A percentile compares a stretch with the other conserved stretches of the same genome.
Conservation (phyloP, 1,284 basidiomycete genomes). For the Salmacisia buchloeana region DNA sequence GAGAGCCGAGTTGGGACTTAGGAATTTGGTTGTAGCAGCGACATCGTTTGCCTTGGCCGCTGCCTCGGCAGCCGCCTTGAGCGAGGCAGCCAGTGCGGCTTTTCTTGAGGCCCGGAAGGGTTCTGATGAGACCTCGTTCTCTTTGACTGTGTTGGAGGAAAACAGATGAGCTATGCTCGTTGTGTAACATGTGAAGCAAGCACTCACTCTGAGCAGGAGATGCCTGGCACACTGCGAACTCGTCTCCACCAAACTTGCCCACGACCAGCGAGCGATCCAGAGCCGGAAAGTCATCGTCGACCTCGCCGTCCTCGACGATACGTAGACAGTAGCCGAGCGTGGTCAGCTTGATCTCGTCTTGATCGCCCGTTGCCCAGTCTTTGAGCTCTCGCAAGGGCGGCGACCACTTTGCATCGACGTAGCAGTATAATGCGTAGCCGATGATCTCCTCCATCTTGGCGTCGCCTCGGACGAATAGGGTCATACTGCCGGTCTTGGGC, state of each 20-base stretch:
- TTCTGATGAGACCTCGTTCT: slow-evolving; percentile 3
- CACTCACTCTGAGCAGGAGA: slow-evolving; percentile 60
- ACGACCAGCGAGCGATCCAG: slow-evolving; percentile 81
- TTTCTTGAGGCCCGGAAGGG: neutral
- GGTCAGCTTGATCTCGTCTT: slow-evolving; percentile 61
- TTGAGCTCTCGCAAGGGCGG: slow-evolving; percentile 63
- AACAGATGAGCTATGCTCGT: neutral
- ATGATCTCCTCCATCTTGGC: slow-evolving; percentile 92
- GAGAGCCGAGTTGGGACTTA: neutral
- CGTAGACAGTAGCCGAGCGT: slow-evolving; percentile 89
- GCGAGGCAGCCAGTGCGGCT: neutral
- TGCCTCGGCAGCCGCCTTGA: neutral
- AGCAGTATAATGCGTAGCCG: slow-evolving; percentile 83
- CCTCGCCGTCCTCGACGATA: slow-evolving; percentile 94
- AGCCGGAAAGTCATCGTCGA: slow-evolving; percentile 97
- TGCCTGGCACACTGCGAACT: slow-evolving; percentile 74
- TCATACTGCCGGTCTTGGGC: slow-evolving; percentile 49
- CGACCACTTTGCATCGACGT: slow-evolving; percentile 78
- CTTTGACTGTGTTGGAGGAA: neutral
- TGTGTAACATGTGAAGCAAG: neutral
- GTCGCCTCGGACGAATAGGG: slow-evolving; percentile 70
- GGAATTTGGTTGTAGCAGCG: neutral
- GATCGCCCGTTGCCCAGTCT: slow-evolving; percentile 53
- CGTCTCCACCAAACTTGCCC: slow-evolving; percentile 81
- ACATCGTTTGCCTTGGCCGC: neutral